Evolutionary conservation across 305 asterid genomes (phyloP), one percentile per base, ranked within the genome.

Genomic region (Fraxinus floribunda): DNA sequence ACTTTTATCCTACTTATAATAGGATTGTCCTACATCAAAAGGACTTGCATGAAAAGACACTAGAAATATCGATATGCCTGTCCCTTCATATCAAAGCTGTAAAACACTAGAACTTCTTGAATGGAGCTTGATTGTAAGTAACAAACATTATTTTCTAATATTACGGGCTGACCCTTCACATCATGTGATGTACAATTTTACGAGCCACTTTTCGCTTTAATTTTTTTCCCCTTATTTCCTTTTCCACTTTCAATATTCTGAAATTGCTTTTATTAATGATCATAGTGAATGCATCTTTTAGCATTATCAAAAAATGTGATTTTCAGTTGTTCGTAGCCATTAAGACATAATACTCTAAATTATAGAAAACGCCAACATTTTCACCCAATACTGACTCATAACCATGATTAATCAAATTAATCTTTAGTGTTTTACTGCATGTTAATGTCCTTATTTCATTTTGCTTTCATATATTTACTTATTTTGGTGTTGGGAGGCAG

Each of bases 211-310:
- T 71, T 72, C 77, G 71, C 76, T 72, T 78, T 72, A 8, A 8
- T 34, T 74, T 74, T 74, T 44, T 41, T 64, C 10, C 52, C 76
- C n/a, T 55, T 49, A 41, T 52, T 76, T 74, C 77, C 77, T 57
- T 77, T 77, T 81, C 66, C 64, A 78, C 41, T 64, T 82, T 84
- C 26, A 52, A 73, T 80, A 72, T 30, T 74, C 84, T 35, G 78
- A 32, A 34, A 38, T 77, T 76, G 46, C 79, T 76, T 74, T 62
- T 60, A 52, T 16, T 7, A 72, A 72, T 46, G 77, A 32, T 77
- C 77, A 30, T 22, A 76, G 35, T 66, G 83, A 71, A 71, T 41
- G 73, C 68, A 22, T 64, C 75, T 73, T 30, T 49, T 64, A 34
- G 32, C 60, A 5, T 60, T 39, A 20, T 44, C 13, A 35, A 11